Conservation (phyloP, 2,329 filamentous ascomycete genomes). For the Tolypocladium amazonense region DNA sequence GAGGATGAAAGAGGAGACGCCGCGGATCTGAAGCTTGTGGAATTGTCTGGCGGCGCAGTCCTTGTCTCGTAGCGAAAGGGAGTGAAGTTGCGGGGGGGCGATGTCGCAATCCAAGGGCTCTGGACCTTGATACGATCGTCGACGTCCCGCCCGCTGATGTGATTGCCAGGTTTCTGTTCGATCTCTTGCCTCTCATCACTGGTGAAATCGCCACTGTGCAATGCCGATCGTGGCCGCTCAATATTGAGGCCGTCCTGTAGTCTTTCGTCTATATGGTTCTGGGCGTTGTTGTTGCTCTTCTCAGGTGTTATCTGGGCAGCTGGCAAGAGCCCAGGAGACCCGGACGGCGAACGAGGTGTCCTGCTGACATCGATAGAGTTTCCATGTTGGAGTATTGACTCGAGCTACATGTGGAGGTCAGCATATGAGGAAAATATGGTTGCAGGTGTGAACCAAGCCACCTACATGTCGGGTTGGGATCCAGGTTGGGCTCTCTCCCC, state of each 20-base stretch:
- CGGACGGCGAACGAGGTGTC: slow-evolving; percentile 20
- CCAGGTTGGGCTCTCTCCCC: slow-evolving; percentile 67
- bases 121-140: slow-evolving; percentile 3
- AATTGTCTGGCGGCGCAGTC: slow-evolving; percentile 17
- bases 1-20: slow-evolving; percentile 60
- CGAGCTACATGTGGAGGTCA: slow-evolving; percentile 19
- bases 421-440: background rate
- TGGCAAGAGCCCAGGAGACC: slow-evolving; percentile 30
- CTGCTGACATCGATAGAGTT: slow-evolving; percentile 7
- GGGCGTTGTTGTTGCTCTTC: slow-evolving; percentile 19
- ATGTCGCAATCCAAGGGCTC: slow-evolving; percentile 41
- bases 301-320: slow-evolving; percentile 38
- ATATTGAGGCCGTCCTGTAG: slow-evolving; percentile 52
- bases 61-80: slow-evolving; percentile 33
- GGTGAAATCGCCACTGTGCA: slow-evolving; percentile 59
- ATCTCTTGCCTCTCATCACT: slow-evolving; percentile 17
- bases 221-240: slow-evolving; percentile 69
- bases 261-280: slow-evolving; percentile 23
- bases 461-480: slow-evolving; percentile 51
- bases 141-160: background rate
- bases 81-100: slow-evolving; percentile 41
- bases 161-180: slow-evolving; percentile 1
- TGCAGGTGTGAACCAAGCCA: slow-evolving; percentile 2
- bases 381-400: slow-evolving; percentile 21
- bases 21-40: slow-evolving; percentile 29